phyloP scores from a whole-genome alignment of 129 eudicot genomes.

The Flaveria trinervia region DNA sequence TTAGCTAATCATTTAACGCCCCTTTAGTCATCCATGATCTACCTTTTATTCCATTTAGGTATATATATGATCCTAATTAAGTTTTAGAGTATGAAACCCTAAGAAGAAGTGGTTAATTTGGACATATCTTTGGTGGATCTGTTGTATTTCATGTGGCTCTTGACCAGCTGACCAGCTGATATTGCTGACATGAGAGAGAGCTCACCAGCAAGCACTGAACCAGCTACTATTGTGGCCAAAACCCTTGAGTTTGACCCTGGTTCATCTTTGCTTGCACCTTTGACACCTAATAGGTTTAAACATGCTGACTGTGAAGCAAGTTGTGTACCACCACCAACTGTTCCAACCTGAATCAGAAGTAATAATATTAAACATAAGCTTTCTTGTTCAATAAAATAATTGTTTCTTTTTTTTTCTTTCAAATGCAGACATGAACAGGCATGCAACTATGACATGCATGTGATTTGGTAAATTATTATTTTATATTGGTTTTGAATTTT shows the following conservation, averaged over 20 bases:
- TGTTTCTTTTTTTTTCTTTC: not conserved
- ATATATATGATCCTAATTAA: not conserved
- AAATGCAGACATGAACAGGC: constrained; percentile 22
- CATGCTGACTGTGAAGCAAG: constrained; percentile 82
- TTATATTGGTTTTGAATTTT: not conserved
- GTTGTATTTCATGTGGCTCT: constrained; percentile 78
- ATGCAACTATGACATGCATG: constrained; percentile 21
- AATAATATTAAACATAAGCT: not conserved
- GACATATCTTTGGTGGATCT: constrained; percentile 58
- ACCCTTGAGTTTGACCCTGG: constrained; percentile 72
- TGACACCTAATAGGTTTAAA: constrained; percentile 71
- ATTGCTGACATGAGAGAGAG: constrained; percentile 76
- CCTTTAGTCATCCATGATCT: not conserved
- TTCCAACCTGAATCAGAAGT: constrained; percentile 55
- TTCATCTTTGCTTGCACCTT: constrained; percentile 60
- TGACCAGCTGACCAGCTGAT: constrained; percentile 77
- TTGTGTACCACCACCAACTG: constrained; percentile 82
- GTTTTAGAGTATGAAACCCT: not conserved
- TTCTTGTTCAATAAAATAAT: not conserved
- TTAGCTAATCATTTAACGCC: not conserved
- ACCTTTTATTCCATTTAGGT: not conserved
- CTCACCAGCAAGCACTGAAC: constrained; percentile 78
- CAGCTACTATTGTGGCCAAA: constrained; percentile 67
- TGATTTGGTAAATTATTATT: constrained; percentile 1
- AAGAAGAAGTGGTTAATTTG: constrained; percentile 28